Base-by-base conservation (phyloP, 768 basidiomycete genomes). In the Royoungia palumana region DNA sequence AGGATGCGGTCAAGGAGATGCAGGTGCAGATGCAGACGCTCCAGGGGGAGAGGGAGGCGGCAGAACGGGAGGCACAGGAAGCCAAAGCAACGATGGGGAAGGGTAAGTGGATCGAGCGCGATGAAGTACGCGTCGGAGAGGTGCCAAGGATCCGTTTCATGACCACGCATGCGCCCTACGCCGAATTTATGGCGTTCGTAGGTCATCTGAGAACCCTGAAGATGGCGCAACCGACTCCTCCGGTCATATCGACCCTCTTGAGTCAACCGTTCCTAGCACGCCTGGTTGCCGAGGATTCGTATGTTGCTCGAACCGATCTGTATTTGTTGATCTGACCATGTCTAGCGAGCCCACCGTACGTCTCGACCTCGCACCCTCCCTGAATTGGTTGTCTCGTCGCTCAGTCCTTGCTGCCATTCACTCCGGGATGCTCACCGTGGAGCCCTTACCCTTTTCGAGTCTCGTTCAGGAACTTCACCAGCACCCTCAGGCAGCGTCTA, bases 351-450 rank as follows among this genome's bases (percentile, higher is more conserved):
- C 95, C 0, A 91, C 94, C 0, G 73, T 96, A 25, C 85, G 96
- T 9, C 78, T 99, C 16, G 96, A 98, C 62, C 72, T 89, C n/a
- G 94, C 96, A 0, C 91, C 94, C 0, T 89, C 93, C 12, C 73
- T 99, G 28, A 94, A 90, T 60, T 98, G 91, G 89, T 75, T 98
- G n/a, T 87, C 88, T 14, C 80, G 94, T 22, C 83, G 93, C 24
- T 83, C 84, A 5, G 87, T 98, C 20, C 76, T 85, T 4, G 70
- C 82, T 21, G 95, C 95, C 6, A 89, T 99, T 49, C 82, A 97
- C 55, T 80, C 77, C 9, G 92, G 92, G 0, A 88, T 94, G 61
- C 78, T 99, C 24, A 81, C 79, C 13, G 84, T 99, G 44, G 95
- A 98, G 62, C 94, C 95, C 4, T 77, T 94, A 51, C 72, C 87